A percentile compares a stretch with the other conserved stretches of the same genome.
These are phyloP conservation scores for Elongisporangium undulatum DNA, from an alignment of 352 stramenopile genomes.

Conservation along the genomic window DNA sequence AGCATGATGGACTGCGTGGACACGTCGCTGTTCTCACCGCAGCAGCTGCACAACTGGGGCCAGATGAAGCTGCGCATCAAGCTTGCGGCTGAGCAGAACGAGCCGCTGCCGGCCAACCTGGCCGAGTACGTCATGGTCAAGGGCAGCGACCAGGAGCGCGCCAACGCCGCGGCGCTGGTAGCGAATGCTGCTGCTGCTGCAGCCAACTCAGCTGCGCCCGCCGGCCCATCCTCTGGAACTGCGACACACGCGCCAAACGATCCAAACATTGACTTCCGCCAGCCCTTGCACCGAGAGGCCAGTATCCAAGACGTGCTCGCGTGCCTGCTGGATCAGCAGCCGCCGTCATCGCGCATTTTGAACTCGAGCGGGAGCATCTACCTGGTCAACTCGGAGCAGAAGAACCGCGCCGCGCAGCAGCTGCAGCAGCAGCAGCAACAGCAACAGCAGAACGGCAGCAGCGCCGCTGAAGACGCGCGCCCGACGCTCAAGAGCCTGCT, in stretches of 20 bases:
- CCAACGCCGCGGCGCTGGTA: slow-evolving; percentile 9
- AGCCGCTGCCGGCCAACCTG: slow-evolving; percentile 20
- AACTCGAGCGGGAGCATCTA: slow-evolving; percentile 50
- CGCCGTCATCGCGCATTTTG: slow-evolving; percentile 38
- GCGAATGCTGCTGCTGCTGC: background rate
- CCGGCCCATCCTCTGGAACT: background rate
- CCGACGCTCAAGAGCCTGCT: slow-evolving; percentile 76
- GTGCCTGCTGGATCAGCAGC: slow-evolving; percentile 69
- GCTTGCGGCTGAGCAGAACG: slow-evolving; percentile 41
- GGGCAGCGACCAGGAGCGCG: slow-evolving; percentile 28
- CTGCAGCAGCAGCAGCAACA: background rate
- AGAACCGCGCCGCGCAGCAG: slow-evolving; percentile 18
- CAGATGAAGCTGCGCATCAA: slow-evolving; percentile 69
- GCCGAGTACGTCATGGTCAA: slow-evolving; percentile 36
- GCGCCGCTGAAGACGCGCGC: slow-evolving; percentile 19
- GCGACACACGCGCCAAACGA: background rate
- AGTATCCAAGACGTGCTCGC: slow-evolving; percentile 77
- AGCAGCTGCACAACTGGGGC: slow-evolving; percentile 74
- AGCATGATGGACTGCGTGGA: slow-evolving; percentile 88
- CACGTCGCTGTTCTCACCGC: slow-evolving; percentile 68
- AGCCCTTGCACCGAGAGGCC: slow-evolving; percentile 60
- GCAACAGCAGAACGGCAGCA: slow-evolving; percentile 12
- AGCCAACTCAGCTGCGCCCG: background rate
- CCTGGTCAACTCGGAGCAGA: slow-evolving; percentile 44
- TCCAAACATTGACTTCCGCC: slow-evolving; percentile 32